phyloP scores from a whole-genome alignment of 164 flowering plant species.

The Chimonanthus praecox region DNA sequence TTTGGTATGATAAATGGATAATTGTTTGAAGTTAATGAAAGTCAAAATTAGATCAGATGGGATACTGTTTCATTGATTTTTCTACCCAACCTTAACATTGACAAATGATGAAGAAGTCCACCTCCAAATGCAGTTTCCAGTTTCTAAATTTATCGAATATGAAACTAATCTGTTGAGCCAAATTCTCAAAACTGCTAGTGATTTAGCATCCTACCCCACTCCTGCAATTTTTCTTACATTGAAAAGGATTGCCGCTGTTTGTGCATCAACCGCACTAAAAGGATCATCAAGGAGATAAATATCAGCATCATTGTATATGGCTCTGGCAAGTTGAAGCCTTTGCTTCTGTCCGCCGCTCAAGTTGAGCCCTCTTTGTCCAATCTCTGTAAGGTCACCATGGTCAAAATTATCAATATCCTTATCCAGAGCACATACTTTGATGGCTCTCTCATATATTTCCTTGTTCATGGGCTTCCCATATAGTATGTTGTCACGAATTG shows the following conservation, averaged over 20 bases:
- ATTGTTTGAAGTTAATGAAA: too few species aligned
- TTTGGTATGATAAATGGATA: too few species aligned
- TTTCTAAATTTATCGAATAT: neutral
- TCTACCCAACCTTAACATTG: too few species aligned
- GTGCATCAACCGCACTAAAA: conserved; percentile 94
- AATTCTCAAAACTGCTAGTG: neutral
- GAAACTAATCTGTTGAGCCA: neutral
- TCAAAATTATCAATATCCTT: conserved; percentile 59
- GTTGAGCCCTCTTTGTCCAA: conserved; percentile 88
- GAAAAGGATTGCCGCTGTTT: conserved; percentile 71
- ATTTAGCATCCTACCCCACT: neutral
- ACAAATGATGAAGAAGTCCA: neutral
- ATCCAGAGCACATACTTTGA: conserved; percentile 69
- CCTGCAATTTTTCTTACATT: conserved; percentile 35
- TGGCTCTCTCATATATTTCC: conserved; percentile 46
- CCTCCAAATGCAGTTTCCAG: neutral
- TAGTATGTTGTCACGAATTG: conserved; percentile 76
- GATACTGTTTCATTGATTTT: too few species aligned
- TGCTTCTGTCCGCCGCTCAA: conserved; percentile 98
- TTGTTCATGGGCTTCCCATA: conserved; percentile 66
- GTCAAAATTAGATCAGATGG: too few species aligned
- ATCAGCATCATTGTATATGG: conserved; percentile 82
- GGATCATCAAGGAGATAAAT: conserved; percentile 91
- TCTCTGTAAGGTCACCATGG: conserved; percentile 90
- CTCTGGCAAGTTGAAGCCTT: conserved; percentile 89